These are phyloP conservation scores for Collybia sp. DNA, from an alignment of 768 basidiomycete genomes.

Conservation along the genomic window DNA sequence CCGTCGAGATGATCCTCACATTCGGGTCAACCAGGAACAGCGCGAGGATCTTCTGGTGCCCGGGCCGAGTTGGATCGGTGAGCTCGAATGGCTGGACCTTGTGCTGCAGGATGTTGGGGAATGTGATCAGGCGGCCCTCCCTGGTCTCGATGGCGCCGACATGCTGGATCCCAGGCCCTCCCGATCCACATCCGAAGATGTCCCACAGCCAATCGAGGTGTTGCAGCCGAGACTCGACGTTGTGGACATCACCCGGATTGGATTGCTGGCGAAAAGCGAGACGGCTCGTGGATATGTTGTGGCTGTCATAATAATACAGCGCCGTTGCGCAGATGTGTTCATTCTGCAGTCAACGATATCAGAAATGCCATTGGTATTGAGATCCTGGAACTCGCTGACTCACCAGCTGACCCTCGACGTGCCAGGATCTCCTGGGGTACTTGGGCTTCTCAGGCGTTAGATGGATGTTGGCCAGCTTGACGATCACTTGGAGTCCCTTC, in stretches of 20 bases:
- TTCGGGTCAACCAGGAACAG: slow-evolving; percentile 31
- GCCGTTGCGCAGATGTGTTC: slow-evolving; percentile 21
- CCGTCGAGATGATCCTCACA: slow-evolving; percentile 17
- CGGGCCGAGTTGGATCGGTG: slow-evolving; percentile 23
- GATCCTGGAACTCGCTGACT: not conserved
- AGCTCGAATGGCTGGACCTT: slow-evolving; percentile 23
- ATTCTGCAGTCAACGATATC: slow-evolving; percentile 7
- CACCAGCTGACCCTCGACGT: slow-evolving; percentile 27
- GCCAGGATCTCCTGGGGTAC: slow-evolving; percentile 31
- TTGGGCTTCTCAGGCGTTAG: slow-evolving; percentile 30
- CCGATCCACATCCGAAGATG: slow-evolving; percentile 12
- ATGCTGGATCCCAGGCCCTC: slow-evolving; percentile 11
- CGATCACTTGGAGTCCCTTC: slow-evolving; percentile 23
- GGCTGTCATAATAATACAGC: slow-evolving; percentile 18
- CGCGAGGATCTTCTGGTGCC: slow-evolving; percentile 30
- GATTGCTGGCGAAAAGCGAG: slow-evolving; percentile 23
- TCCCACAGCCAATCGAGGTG: slow-evolving; percentile 14
- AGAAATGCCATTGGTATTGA: no score
- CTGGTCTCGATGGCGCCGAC: slow-evolving; percentile 19
- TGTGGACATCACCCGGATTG: slow-evolving; percentile 2
- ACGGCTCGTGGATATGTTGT: slow-evolving; percentile 22
- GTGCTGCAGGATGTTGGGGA: slow-evolving; percentile 31
- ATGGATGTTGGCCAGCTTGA: slow-evolving; percentile 26
- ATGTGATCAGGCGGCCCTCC: slow-evolving; percentile 21
- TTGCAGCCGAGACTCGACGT: slow-evolving; percentile 8